Conservation (phyloP, 208 protist species). For the Porcisia hertigi region DNA sequence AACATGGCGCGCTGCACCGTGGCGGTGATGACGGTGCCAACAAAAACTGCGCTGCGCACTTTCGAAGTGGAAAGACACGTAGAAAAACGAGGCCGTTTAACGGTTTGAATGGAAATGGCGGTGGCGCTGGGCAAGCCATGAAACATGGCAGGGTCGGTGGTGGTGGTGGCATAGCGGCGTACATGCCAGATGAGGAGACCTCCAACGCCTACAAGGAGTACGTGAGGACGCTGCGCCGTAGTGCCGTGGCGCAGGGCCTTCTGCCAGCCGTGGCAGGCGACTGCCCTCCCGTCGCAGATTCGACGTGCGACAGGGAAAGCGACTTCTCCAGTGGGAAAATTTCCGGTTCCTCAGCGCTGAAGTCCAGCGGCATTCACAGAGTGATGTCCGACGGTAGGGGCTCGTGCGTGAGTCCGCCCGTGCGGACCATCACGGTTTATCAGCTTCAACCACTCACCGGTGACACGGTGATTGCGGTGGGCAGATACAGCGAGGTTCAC, state of each 20-base stretch:
- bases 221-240: conserved; percentile 29
- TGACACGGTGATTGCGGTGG: conserved; percentile 41
- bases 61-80: background rate
- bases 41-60: background rate
- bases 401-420: background rate
- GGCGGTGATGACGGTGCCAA: background rate
- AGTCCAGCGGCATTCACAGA: background rate
- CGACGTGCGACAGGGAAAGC: background rate
- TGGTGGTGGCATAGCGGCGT: conserved; percentile 27
- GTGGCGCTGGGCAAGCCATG: background rate
- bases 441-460: conserved; percentile 32
- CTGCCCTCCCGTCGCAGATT: background rate
- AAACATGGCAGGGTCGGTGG: conserved; percentile 13
- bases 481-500: conserved; percentile 50
- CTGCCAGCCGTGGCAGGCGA: conserved; percentile 17
- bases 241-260: conserved; percentile 31
- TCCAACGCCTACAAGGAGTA: conserved; percentile 26
- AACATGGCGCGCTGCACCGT: conserved; percentile 4
- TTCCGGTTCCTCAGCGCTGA: background rate
- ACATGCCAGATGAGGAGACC: conserved; percentile 28
- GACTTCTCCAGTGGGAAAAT: background rate
- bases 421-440: conserved; percentile 29
- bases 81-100: background rate
- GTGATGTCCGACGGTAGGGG: background rate
- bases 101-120: background rate